A percentile compares a stretch with the other conserved stretches of the same genome.
phyloP scores from a whole-genome alignment of 2,329 filamentous ascomycete species.

The Aspergillus sergii region DNA sequence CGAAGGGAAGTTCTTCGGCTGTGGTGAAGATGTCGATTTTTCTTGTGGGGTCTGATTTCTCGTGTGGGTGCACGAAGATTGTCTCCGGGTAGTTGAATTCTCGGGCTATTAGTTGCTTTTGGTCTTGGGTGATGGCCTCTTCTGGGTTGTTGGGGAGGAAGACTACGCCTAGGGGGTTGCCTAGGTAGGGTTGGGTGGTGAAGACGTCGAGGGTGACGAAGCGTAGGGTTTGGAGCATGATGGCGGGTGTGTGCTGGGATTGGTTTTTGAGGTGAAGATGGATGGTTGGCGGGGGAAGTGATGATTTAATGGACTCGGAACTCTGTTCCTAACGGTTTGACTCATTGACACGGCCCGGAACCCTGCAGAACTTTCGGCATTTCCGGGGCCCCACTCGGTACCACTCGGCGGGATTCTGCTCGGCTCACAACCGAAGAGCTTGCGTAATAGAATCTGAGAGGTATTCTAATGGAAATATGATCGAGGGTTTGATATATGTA shows the following conservation, averaged over 20 bases:
- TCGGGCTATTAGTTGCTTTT: slow-evolving; percentile 57
- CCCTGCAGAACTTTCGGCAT: no score
- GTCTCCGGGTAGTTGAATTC: slow-evolving; percentile 64
- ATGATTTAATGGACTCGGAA: background rate
- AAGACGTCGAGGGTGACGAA: slow-evolving; percentile 39
- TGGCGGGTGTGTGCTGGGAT: no score
- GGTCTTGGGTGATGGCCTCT: slow-evolving; percentile 42
- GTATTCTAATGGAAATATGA: background rate
- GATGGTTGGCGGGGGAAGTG: background rate
- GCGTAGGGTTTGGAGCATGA: background rate
- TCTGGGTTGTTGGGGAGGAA: slow-evolving; percentile 36
- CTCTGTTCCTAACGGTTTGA: background rate
- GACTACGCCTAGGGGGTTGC: slow-evolving; percentile 60
- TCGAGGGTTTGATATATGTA: background rate
- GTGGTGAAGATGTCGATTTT: slow-evolving; percentile 59
- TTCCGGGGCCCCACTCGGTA: background rate
- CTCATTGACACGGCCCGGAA: background rate
- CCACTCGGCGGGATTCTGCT: background rate
- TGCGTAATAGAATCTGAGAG: background rate
- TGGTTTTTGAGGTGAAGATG: background rate
- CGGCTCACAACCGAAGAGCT: no score
- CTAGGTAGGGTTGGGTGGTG: slow-evolving; percentile 43
- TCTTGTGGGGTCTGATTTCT: background rate
- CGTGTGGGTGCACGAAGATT: slow-evolving; percentile 52
- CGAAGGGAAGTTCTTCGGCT: slow-evolving; percentile 56